These are phyloP conservation scores for Nicotiana paniculata DNA, from an alignment of 257 asterid genomes.

Conservation along the genomic window DNA sequence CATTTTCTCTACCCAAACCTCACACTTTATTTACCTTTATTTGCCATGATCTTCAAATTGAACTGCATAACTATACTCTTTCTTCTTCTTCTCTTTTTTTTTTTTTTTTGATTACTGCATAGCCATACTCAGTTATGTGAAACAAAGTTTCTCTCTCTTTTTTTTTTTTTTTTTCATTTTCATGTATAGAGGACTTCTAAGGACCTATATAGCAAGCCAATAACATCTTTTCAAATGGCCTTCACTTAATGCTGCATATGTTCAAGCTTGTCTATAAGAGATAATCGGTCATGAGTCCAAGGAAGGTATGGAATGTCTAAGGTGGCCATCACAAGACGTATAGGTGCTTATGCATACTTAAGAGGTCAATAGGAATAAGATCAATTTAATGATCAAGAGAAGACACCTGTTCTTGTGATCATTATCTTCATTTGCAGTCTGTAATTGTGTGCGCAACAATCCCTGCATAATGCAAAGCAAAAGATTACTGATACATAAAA, in stretches of 20 bases:
- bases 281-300: neutral
- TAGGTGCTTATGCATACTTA: neutral
- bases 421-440: constrained; percentile 74
- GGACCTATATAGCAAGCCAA: neutral
- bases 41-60: neutral
- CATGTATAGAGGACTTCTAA: neutral
- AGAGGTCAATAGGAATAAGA: neutral
- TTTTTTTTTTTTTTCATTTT: neutral
- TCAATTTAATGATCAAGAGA: constrained; percentile 6
- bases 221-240: neutral
- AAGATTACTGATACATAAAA: neutral
- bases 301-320: neutral
- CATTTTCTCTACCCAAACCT: neutral
- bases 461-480: constrained; percentile 42
- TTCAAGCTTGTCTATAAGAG: neutral
- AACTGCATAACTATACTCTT: neutral
- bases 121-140: constrained; percentile 1
- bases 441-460: constrained; percentile 77
- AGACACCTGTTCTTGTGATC: constrained; percentile 70
- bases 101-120: neutral
- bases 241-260: neutral
- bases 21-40: neutral
- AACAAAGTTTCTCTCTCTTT: neutral
- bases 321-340: neutral
- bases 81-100: neutral